Evolutionary conservation across 495 filamentous ascomycete species (phyloP), one percentile per base, ranked within the genome.

Genomic region (Cladorrhinum samala): DNA sequence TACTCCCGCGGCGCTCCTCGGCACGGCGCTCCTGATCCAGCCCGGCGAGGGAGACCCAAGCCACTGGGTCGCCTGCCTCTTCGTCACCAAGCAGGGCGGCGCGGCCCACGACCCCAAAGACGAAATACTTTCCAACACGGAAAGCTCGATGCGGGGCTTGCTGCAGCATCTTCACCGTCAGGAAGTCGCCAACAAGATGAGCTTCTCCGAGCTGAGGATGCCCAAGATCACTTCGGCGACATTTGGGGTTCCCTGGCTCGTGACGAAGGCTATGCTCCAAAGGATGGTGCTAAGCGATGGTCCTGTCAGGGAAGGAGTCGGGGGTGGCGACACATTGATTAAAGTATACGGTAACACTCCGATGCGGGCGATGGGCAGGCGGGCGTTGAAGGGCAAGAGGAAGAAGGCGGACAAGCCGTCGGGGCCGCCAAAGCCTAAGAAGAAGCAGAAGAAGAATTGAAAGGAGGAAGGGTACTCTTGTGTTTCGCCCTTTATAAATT

Each of bases 31-130:
- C 18, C 57, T 64, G 8, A 60, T 64, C 36, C 53, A 50, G 1
- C 60, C 65, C 1, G 42, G 41, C 14, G 17, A 40, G 11, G 46
- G 17, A 19, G 46, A 36, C 3, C 14, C 9, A 3, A 36, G 37
- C 36, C 64, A 69, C 24, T 69, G 57, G 23, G 53, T 69, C 37
- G 64, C 59, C 2, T 67, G 64, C 37, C 38, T 67, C n/a, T 66
- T 64, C 43, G 63, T 61, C 20, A 63, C 55, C 49, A 54, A 48
- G 38, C 18, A 46, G 11, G 45, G 21, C 19, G 59, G 59, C 30
- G 14, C 13, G 18, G 16, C 18, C 13, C 41, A 46, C 24, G 66
- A 69, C 41, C 14, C 53, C 18, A 57, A 59, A 0, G 44, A 25
- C 19, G 19, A 25, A 18, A 63, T 65, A 2, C 48, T 66, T 7